Conservation (phyloP, 2,329 filamentous ascomycete species). For the Nannizzia gypsea region DNA sequence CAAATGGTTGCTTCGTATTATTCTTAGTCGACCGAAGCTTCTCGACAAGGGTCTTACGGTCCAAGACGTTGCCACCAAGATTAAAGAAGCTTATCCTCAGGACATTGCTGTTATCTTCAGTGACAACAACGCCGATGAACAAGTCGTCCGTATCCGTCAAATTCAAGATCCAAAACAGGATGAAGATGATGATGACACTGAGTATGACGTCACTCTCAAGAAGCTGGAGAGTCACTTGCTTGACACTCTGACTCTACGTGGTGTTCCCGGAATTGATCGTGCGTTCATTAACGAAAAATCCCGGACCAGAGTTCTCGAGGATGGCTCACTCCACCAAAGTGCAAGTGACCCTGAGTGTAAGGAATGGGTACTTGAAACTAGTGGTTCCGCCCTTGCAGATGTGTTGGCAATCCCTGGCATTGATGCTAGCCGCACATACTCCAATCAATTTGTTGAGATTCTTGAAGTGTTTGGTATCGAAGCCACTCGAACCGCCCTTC, state of each 20-base stretch:
- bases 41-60: conserved; percentile 83
- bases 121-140: conserved; percentile 93
- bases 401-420: conserved; percentile 82
- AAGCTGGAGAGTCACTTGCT: conserved; percentile 82
- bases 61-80: conserved; percentile 75
- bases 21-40: conserved; percentile 84
- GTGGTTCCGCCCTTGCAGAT: conserved; percentile 71
- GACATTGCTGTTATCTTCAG: conserved; percentile 91
- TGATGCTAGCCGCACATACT: conserved; percentile 73
- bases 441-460: conserved; percentile 91
- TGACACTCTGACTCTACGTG: conserved; percentile 80
- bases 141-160: conserved; percentile 84
- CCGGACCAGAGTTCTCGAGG: conserved; percentile 52
- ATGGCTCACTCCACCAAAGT: conserved; percentile 62
- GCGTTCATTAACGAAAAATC: conserved; percentile 83
- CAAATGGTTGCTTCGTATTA: conserved; percentile 87
- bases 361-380: conserved; percentile 94
- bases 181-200: conserved; percentile 60
- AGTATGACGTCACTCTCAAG: conserved; percentile 89
- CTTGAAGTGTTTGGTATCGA: conserved; percentile 95
- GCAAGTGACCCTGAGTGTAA: conserved; percentile 66
- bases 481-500: conserved; percentile 73
- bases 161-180: conserved; percentile 59
- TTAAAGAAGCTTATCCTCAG: conserved; percentile 76
- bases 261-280: conserved; percentile 76